Percentiles rank a stretch among this genome's conserved stretches.
These are phyloP conservation scores for Plasmopara viticola DNA, from an alignment of 352 stramenopile species.

Conservation along the genomic window DNA sequence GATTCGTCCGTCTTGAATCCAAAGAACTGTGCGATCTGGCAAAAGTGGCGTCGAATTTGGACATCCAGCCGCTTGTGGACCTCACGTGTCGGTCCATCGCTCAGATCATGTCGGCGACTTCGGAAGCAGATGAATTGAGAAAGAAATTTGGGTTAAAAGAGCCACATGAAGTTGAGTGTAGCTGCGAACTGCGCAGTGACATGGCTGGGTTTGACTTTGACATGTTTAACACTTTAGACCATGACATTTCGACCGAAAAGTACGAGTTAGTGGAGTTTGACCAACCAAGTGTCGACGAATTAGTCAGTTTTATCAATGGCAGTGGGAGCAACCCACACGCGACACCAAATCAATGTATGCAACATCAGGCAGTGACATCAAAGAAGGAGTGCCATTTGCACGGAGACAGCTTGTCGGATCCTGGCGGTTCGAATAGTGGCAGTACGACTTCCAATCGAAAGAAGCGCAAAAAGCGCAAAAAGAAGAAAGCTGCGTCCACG, in stretches of 20 bases:
- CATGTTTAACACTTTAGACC: constrained; percentile 71
- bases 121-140: constrained; percentile 63
- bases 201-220: constrained; percentile 73
- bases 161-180: constrained; percentile 35
- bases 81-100: constrained; percentile 75
- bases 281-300: constrained; percentile 72
- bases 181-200: constrained; percentile 42
- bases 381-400: constrained; percentile 27
- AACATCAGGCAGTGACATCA: constrained; percentile 17
- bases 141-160: constrained; percentile 78
- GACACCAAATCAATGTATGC: constrained; percentile 17
- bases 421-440: constrained; percentile 17
- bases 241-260: constrained; percentile 70
- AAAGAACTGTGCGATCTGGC: constrained; percentile 75
- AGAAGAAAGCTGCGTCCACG: constrained; percentile 42
- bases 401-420: constrained; percentile 23
- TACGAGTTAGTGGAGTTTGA: constrained; percentile 79
- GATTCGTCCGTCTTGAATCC: constrained; percentile 65
- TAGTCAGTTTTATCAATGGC: constrained; percentile 80
- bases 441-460: constrained; percentile 34
- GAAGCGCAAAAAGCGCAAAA: constrained; percentile 73
- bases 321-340: constrained; percentile 22
- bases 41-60: constrained; percentile 74
- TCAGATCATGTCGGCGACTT: constrained; percentile 80
- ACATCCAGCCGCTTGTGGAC: constrained; percentile 77